phyloP scores from a whole-genome alignment of 1,284 basidiomycete genomes.

The Moesziomyces antarcticus region DNA sequence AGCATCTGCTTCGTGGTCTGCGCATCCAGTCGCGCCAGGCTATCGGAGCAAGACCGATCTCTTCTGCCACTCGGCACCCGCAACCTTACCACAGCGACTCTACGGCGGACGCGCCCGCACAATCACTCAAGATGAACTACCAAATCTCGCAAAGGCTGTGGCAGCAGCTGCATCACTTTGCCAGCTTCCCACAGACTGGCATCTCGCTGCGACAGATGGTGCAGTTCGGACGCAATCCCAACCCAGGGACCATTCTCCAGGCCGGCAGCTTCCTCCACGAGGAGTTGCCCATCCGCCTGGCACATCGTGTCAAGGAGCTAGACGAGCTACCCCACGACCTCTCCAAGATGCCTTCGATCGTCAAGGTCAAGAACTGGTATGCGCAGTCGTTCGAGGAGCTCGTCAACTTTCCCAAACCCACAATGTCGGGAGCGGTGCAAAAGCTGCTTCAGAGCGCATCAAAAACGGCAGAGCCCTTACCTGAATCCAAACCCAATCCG shows the following conservation, averaged over 20 bases:
- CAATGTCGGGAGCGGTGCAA: slow-evolving; percentile 60
- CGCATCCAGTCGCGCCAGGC: not conserved
- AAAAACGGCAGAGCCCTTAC: slow-evolving; percentile 51
- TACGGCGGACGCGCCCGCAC: not conserved
- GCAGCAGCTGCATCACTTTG: slow-evolving; percentile 65
- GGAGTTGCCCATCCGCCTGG: slow-evolving; percentile 91
- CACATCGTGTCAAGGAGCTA: slow-evolving; percentile 95
- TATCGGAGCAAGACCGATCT: not conserved
- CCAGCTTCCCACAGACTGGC: slow-evolving; percentile 66
- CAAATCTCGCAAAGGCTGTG: slow-evolving; percentile 62
- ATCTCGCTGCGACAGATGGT: slow-evolving; percentile 68
- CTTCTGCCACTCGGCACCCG: not conserved
- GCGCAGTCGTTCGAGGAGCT: slow-evolving; percentile 89
- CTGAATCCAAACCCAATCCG: slow-evolving; percentile 62
- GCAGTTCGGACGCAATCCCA: slow-evolving; percentile 65
- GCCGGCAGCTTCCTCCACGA: slow-evolving; percentile 70
- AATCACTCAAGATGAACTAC: slow-evolving; percentile 36
- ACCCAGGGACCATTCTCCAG: slow-evolving; percentile 65
- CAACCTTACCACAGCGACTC: not conserved
- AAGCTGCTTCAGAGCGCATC: slow-evolving; percentile 51
- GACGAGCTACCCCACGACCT: slow-evolving; percentile 93
- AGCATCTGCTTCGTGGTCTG: too few species aligned
- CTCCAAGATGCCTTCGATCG: slow-evolving; percentile 90
- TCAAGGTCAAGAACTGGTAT: slow-evolving; percentile 98
- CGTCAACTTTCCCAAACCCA: slow-evolving; percentile 63